A percentile compares a stretch with the other conserved stretches of the same genome.
Conservation (phyloP, 768 basidiomycete species). For the Leucosporidium creatinivorum region DNA sequence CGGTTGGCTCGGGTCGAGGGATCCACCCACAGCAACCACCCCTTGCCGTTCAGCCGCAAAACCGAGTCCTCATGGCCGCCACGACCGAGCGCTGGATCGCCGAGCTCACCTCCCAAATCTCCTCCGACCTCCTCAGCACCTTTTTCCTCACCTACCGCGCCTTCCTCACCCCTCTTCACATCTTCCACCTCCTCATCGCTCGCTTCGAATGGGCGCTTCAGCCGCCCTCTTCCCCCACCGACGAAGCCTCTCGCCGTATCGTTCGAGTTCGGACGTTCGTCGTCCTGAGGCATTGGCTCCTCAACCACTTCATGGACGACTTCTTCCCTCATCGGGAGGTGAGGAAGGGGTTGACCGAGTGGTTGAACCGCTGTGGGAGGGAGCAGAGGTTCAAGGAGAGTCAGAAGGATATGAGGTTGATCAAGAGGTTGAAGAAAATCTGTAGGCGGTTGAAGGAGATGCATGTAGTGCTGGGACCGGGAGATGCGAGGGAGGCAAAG, state of each 20-base stretch:
- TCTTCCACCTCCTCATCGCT: constrained; percentile 72
- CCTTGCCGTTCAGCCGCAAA: background rate
- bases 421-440: constrained; percentile 72
- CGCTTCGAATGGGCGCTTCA: constrained; percentile 85
- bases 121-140: constrained; percentile 76
- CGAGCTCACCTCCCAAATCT: constrained; percentile 75
- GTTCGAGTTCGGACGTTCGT: constrained; percentile 84
- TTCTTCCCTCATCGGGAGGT: constrained; percentile 62
- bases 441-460: constrained; percentile 64
- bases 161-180: constrained; percentile 68
- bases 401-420: constrained; percentile 65
- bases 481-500: background rate
- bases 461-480: constrained; percentile 20
- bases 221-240: constrained; percentile 45
- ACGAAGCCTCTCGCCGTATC: constrained; percentile 65
- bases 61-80: constrained; percentile 59
- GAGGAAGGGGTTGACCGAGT: constrained; percentile 64
- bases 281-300: constrained; percentile 79
- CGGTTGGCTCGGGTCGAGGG: constrained; percentile 7
- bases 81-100: constrained; percentile 92
- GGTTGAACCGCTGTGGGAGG: constrained; percentile 68
- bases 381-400: constrained; percentile 58
- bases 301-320: constrained; percentile 83
- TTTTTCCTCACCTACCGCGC: constrained; percentile 90
- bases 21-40: background rate